Conservation (phyloP, 2,329 filamentous ascomycete genomes). For the Rutstroemia sp. region DNA sequence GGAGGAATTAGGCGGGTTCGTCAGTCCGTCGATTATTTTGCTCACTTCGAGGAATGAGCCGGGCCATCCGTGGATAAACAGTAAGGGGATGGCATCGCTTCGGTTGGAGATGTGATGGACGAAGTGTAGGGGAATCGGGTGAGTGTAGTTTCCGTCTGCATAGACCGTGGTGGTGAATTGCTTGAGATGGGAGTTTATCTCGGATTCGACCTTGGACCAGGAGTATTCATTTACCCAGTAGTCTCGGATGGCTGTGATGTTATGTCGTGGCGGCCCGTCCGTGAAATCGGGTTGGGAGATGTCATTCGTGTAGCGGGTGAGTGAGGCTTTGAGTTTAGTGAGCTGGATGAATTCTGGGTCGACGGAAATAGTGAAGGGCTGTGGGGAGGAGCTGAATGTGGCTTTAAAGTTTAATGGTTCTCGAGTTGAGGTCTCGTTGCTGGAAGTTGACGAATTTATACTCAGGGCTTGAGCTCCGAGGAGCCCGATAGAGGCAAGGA, state of each 20-base stretch:
- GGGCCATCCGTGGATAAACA: slow-evolving; percentile 38
- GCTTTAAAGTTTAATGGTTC: neutral
- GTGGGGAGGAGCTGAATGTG: neutral
- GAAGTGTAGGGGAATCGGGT: slow-evolving; percentile 22
- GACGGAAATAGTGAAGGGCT: slow-evolving; percentile 8
- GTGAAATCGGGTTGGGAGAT: slow-evolving; percentile 3
- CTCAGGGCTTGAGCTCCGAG: too few species aligned
- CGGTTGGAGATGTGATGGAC: slow-evolving; percentile 24
- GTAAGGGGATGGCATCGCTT: slow-evolving; percentile 32
- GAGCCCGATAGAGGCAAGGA: too few species aligned
- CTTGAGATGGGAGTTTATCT: slow-evolving; percentile 25
- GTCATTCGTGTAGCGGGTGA: slow-evolving; percentile 7
- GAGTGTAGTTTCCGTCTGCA: slow-evolving; percentile 34
- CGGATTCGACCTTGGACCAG: slow-evolving; percentile 24
- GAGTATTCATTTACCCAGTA: slow-evolving; percentile 28
- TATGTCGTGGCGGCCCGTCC: slow-evolving; percentile 6
- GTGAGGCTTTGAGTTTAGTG: slow-evolving; percentile 2
- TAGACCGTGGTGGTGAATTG: slow-evolving; percentile 27
- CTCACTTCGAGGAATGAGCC: slow-evolving; percentile 34
- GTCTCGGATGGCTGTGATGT: slow-evolving; percentile 11
- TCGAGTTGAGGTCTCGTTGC: neutral
- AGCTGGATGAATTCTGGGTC: slow-evolving; percentile 6
- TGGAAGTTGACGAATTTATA: neutral
- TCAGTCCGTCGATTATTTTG: slow-evolving; percentile 29
- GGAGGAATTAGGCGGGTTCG: slow-evolving; percentile 17